A percentile compares a stretch with the other conserved stretches of the same genome.
These are phyloP conservation scores for Trametes punicea DNA, from an alignment of 768 basidiomycete genomes.

Conservation along the genomic window DNA sequence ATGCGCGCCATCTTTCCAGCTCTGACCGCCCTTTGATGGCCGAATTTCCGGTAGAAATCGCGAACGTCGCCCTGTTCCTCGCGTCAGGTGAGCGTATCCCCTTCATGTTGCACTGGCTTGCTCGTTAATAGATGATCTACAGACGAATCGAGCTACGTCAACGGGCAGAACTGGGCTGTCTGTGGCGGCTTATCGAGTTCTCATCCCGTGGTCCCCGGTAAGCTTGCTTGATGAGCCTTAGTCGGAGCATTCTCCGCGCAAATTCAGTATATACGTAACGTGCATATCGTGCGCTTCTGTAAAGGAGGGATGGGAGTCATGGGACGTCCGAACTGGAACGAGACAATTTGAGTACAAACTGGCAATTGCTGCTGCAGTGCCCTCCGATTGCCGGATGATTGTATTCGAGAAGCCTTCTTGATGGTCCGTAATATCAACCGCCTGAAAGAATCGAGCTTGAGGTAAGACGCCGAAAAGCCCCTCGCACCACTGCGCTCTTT, in stretches of 20 bases:
- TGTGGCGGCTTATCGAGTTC: slow-evolving; percentile 86
- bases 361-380: no score
- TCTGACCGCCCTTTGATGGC: slow-evolving; percentile 13
- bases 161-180: slow-evolving; percentile 82
- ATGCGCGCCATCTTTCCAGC: slow-evolving; percentile 19
- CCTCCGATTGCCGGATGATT: no score
- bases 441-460: no score
- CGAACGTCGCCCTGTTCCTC: slow-evolving; percentile 79
- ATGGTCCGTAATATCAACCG: no score
- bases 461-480: no score
- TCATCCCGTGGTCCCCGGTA: slow-evolving; percentile 74
- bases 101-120: slow-evolving; percentile 10
- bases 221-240: slow-evolving; percentile 42
- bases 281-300: no score
- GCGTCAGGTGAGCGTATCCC: slow-evolving; percentile 60
- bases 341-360: no score
- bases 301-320: no score
- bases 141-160: slow-evolving; percentile 92
- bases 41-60: slow-evolving; percentile 64
- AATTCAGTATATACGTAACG: not conserved
- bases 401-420: no score
- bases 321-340: no score
- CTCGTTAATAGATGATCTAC: not conserved
- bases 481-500: no score
- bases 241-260: no score